Evolutionary conservation across 1,284 basidiomycete species (phyloP), one percentile per base, ranked within the genome.

Genomic region (Leccinum griseonigrum): DNA sequence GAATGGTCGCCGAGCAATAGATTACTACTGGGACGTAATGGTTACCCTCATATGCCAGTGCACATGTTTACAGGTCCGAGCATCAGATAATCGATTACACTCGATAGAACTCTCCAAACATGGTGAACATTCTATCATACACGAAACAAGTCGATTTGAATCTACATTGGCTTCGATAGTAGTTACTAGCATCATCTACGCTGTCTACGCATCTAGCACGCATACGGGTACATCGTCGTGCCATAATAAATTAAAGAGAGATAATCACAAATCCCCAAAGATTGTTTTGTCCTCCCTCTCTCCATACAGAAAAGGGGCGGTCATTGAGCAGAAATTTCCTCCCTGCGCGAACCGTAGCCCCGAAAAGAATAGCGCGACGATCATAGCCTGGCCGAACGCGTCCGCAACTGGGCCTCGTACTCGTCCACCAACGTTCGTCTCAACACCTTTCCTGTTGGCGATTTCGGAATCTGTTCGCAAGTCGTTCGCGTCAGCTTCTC

Each of bases 381-480:
- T 43, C 63, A 73, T 6, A 73, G 36, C 56, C 64, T 65, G 11
- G 73, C 64, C 1, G 48, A 53, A 13, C 63, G 65, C 28, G 58
- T 54, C 16, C 63, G 65, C 6, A 38, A 34, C 16, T 48, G 55
- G 38, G 75, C 69, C 67, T 88, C 86, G 67, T 85, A 82, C 46
- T 75, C 75, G 9, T 87, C 85, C 56, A 85, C 82, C 64, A 90
- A 71, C 2, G 81, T 76, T 26, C 87, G 77, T 13, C 87, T 77
- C 58, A 90, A 69, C 0, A 83, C 83, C 74, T 90, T 91, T 8
- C 89, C 89, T 2, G 86, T 90, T 0, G 86, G 85, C 2, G 80
- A 83, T 69, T 91, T 91, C 4, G 89, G 89, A 60, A 90, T 85
- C 85, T 88, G 29, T n/a, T 3, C 13, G 22, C 46, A 13, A 8